Evolutionary conservation across 441 rosid species (phyloP), one percentile per base, ranked within the genome.

Genomic region (Populus hybrid): DNA sequence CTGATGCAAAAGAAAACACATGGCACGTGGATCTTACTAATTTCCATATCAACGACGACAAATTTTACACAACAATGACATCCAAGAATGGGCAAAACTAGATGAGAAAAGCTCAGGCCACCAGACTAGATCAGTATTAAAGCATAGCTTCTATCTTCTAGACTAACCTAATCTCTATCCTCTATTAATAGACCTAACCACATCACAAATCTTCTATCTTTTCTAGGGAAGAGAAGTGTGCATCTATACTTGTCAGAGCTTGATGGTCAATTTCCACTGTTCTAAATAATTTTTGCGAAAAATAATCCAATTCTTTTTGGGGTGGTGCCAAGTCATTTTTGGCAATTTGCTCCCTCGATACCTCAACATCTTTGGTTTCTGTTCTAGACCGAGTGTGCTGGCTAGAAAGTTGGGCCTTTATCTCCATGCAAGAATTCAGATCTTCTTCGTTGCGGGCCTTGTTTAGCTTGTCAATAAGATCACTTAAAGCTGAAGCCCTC

Each of bases 361-460:
- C 28, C 72, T 77, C 78, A 11, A 9, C 64, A 69, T 67, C 84
- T 76, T 78, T 69, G 20, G 75, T 72, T 80, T 77, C 86, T 38
- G 80, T 50, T 76, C 42, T 71, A 23, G 84, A 72, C 40, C 68
- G 31, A 10, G 59, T 8, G 10, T 36, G 79, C 14, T 64, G 76
- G 73, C 56, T 38, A 50, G 73, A 80, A 65, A 91, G 88, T 79
- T 88, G 91, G 38, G 90, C 80, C 85, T 87, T 93, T 80, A 90
- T 81, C 75, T 92, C 97, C 75, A 82, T 56, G 81, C 94, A 93
- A 77, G 90, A 86, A 76, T 89, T 89, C 65, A 94, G 84, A 87
- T 96, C 98, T 66, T 91, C 98, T 68, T 88, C 97, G 26, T 78
- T 93, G 74, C 94, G 89, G 77, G 94, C 93, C 88, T 89, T 92